Conservation (phyloP, 1,284 basidiomycete species). For the Leccinum subrobustum region DNA sequence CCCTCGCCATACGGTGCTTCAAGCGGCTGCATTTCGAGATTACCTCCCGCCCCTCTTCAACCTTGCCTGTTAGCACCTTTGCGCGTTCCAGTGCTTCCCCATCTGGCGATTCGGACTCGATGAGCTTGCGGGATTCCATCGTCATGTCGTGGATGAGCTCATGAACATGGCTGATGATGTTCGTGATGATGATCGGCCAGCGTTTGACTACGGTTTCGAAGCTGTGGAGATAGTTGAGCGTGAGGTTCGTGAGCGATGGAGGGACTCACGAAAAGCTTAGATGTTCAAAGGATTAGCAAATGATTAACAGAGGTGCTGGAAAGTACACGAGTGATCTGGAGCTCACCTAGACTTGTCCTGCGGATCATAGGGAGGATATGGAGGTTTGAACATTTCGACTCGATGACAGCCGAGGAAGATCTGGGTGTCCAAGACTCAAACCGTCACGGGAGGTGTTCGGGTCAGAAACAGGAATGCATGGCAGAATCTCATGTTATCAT, state of each 20-base stretch:
- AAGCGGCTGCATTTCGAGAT: slow-evolving; percentile 80
- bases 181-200: slow-evolving; percentile 91
- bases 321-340: neutral
- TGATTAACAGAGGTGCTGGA: neutral
- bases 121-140: slow-evolving; percentile 20
- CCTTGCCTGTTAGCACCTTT: slow-evolving; percentile 37
- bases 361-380: slow-evolving; percentile 66
- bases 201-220: slow-evolving; percentile 60
- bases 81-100: slow-evolving; percentile 15
- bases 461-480: neutral
- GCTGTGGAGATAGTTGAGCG: slow-evolving; percentile 39
- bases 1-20: slow-evolving; percentile 89
- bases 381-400: slow-evolving; percentile 43
- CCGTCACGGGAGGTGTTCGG: no score
- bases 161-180: slow-evolving; percentile 73
- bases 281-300: neutral
- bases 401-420: neutral
- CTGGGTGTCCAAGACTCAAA: neutral
- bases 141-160: slow-evolving; percentile 54
- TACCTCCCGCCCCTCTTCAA: slow-evolving; percentile 75
- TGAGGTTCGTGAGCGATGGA: neutral
- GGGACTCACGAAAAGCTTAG: slow-evolving; percentile 49
- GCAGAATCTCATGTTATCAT: neutral
- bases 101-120: slow-evolving; percentile 1
- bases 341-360: slow-evolving; percentile 57